These are phyloP conservation scores for Ploettnerulaceae sp. DNA, from an alignment of 2,329 filamentous ascomycete species.

Conservation along the genomic window DNA sequence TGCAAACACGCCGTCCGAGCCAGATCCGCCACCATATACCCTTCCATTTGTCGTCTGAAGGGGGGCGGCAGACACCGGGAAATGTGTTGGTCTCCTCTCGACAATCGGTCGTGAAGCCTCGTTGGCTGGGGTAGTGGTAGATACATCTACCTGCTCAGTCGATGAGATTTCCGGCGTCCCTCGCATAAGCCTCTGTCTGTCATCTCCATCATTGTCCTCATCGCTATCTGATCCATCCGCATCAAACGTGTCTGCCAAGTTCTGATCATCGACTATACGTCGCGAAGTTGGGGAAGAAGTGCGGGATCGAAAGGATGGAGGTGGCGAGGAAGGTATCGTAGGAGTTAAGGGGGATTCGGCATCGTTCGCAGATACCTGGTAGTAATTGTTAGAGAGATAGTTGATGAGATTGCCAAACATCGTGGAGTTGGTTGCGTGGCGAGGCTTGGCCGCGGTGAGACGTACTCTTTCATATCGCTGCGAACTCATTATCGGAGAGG, in stretches of 20 bases:
- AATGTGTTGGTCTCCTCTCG: conserved; percentile 26
- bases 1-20: conserved; percentile 92
- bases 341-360: conserved; percentile 41
- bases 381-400: conserved; percentile 20
- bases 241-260: conserved; percentile 91
- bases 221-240: conserved; percentile 70
- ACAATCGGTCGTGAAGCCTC: conserved; percentile 22
- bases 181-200: conserved; percentile 81
- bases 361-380: conserved; percentile 54
- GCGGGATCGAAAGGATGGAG: conserved; percentile 85
- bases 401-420: conserved; percentile 1
- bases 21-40: conserved; percentile 68
- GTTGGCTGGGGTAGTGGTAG: conserved; percentile 20
- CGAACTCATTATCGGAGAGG: conserved; percentile 30
- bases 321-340: conserved; percentile 46
- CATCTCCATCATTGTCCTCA: conserved; percentile 68
- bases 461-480: conserved; percentile 53
- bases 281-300: conserved; percentile 60
- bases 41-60: conserved; percentile 33
- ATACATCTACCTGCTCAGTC: conserved; percentile 30
- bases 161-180: conserved; percentile 41
- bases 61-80: conserved; percentile 29
- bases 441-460: conserved; percentile 17
- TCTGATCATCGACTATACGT: conserved; percentile 53
- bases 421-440: conserved; percentile 19